A percentile compares a stretch with the other conserved stretches of the same genome.
Conservation (phyloP, 2,329 filamentous ascomycete species). For the Zopfia rhizophila region DNA sequence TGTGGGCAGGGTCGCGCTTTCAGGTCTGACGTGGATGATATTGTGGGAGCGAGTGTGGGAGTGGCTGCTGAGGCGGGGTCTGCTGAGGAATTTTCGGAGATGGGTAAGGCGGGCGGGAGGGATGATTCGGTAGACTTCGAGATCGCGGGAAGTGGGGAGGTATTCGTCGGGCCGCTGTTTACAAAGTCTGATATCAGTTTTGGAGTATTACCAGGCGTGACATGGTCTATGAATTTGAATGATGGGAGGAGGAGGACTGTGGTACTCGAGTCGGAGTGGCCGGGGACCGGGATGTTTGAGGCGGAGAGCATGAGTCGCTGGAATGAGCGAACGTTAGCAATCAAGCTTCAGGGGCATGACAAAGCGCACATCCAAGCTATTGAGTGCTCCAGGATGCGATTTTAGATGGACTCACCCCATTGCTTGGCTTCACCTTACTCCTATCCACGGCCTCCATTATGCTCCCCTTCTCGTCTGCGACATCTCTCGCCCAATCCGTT, state of each 20-base stretch:
- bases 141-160: conserved; percentile 64
- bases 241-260: conserved; percentile 85
- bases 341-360: no score
- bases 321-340: background rate
- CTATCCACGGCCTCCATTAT: conserved; percentile 65
- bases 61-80: conserved; percentile 15
- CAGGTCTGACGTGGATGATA: conserved; percentile 54
- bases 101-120: conserved; percentile 9
- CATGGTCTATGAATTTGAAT: conserved; percentile 84
- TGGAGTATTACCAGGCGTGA: conserved; percentile 78
- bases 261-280: conserved; percentile 71
- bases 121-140: conserved; percentile 24
- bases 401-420: conserved; percentile 70
- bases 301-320: conserved; percentile 90
- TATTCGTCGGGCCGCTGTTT: conserved; percentile 77
- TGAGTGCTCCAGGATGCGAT: background rate
- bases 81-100: conserved; percentile 27
- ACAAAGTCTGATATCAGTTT: conserved; percentile 77
- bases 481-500: conserved; percentile 91
- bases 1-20: conserved; percentile 78
- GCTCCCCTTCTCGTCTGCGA: conserved; percentile 78
- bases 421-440: conserved; percentile 67
- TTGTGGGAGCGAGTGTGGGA: conserved; percentile 35
- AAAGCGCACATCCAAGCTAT: background rate
- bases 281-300: conserved; percentile 86